These are phyloP conservation scores for Penicillium hesseltinei DNA, from an alignment of 2,329 filamentous ascomycete species.

Conservation along the genomic window DNA sequence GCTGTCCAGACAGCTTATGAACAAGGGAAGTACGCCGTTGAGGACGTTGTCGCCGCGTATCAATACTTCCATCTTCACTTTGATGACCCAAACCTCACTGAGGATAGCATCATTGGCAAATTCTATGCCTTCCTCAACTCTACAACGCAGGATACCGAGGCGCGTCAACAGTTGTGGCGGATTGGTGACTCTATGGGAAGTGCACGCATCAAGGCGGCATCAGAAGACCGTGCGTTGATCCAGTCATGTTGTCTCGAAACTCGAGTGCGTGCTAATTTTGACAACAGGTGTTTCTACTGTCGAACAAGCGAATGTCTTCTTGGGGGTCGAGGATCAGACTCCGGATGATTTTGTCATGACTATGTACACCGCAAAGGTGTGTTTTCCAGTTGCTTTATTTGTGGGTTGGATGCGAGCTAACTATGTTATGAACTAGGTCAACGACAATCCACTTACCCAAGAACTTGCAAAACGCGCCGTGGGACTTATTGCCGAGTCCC, in stretches of 20 bases:
- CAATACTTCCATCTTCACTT: slow-evolving; percentile 56
- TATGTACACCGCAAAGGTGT: slow-evolving; percentile 57
- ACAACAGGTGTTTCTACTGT: slow-evolving; percentile 55
- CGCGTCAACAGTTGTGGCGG: slow-evolving; percentile 56
- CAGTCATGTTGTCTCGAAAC: not conserved
- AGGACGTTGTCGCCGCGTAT: slow-evolving; percentile 60
- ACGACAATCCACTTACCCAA: slow-evolving; percentile 51
- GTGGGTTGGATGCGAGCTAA: not conserved
- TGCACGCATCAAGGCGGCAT: slow-evolving; percentile 56
- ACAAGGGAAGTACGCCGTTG: slow-evolving; percentile 56
- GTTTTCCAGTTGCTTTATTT: slow-evolving; percentile 4
- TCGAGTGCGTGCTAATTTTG: slow-evolving; percentile 4
- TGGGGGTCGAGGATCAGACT: slow-evolving; percentile 52
- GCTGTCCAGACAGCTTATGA: slow-evolving; percentile 60
- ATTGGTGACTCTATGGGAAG: slow-evolving; percentile 61
- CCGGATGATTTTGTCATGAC: slow-evolving; percentile 59
- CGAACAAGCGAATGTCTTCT: slow-evolving; percentile 62
- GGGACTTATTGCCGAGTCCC: slow-evolving; percentile 56
- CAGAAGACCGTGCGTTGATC: slow-evolving; percentile 51
- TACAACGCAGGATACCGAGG: slow-evolving; percentile 55
- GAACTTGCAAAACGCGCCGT: slow-evolving; percentile 56
- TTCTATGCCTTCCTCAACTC: slow-evolving; percentile 61
- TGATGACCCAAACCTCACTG: slow-evolving; percentile 48
- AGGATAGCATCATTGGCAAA: slow-evolving; percentile 61
- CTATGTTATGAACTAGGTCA: slow-evolving; percentile 38